A percentile compares a stretch with the other conserved stretches of the same genome.
Evolutionary conservation across 768 basidiomycete genomes (phyloP).

Genomic region (Kwoniella newhampshirensis): DNA sequence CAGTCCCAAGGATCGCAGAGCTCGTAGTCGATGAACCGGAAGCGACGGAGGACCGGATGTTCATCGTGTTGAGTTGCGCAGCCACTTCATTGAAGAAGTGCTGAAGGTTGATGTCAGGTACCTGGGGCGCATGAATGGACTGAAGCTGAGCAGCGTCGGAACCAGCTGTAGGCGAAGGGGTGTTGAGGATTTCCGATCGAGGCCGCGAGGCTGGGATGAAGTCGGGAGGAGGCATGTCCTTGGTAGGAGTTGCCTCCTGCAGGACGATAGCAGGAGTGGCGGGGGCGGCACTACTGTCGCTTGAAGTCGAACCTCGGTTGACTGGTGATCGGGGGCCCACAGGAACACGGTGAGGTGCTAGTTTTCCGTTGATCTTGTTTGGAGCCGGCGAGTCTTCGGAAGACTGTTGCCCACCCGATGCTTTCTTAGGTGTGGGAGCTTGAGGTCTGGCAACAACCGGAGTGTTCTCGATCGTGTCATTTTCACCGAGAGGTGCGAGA

Average conservation of each 20-base stretch:
- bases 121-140: slow-evolving; percentile 65
- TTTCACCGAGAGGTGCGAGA: slow-evolving; percentile 36
- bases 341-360: slow-evolving; percentile 31
- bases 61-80: slow-evolving; percentile 73
- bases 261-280: slow-evolving; percentile 44
- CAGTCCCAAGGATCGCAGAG: slow-evolving; percentile 34
- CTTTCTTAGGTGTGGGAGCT: slow-evolving; percentile 55
- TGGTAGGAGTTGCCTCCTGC: slow-evolving; percentile 47
- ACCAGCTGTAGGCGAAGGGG: slow-evolving; percentile 6
- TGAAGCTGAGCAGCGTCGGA: slow-evolving; percentile 35
- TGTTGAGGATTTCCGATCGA: slow-evolving; percentile 19
- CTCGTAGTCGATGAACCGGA: slow-evolving; percentile 41
- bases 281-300: slow-evolving; percentile 8
- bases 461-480: slow-evolving; percentile 39
- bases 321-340: slow-evolving; percentile 51
- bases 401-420: slow-evolving; percentile 42
- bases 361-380: slow-evolving; percentile 11
- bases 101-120: slow-evolving; percentile 74
- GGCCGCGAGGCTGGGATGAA: slow-evolving; percentile 29
- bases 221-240: slow-evolving; percentile 39
- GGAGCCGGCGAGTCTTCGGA: slow-evolving; percentile 13
- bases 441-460: slow-evolving; percentile 42
- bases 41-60: slow-evolving; percentile 58
- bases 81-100: slow-evolving; percentile 82
- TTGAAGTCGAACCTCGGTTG: slow-evolving; percentile 24